Percentiles rank a stretch among this genome's conserved stretches.
Evolutionary conservation across 148 eudicot genomes (phyloP).

Genomic region (Linanthus parryae): DNA sequence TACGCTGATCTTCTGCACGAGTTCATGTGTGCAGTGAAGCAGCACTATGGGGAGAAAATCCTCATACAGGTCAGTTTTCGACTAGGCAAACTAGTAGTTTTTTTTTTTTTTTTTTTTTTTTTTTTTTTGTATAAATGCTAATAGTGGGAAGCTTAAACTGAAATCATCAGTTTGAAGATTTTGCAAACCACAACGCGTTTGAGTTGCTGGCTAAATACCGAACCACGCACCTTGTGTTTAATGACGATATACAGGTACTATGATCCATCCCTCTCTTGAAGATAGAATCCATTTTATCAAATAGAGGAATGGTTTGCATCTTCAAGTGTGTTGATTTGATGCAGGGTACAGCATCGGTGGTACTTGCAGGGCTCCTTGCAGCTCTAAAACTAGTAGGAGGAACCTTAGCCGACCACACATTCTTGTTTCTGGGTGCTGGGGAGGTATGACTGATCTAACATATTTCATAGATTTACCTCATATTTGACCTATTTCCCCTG

Average conservation of each 20-base stretch:
- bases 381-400: constrained; percentile 2
- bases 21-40: constrained; percentile 87
- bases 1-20: constrained; percentile 66
- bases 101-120: neutral
- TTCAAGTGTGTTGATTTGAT: too few species aligned
- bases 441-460: too few species aligned
- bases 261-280: neutral
- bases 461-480: too few species aligned
- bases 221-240: constrained; percentile 1
- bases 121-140: neutral
- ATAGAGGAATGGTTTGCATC: neutral
- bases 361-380: constrained; percentile 3
- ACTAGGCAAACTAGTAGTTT: neutral
- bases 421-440: neutral
- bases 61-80: constrained; percentile 56
- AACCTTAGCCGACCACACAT: neutral
- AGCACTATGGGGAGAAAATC: constrained; percentile 82
- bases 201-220: constrained; percentile 23
- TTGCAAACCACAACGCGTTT: constrained; percentile 57
- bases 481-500: too few species aligned
- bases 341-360: constrained; percentile 3
- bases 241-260: constrained; percentile 5
- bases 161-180: constrained; percentile 44
- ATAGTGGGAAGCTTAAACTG: neutral
- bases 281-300: neutral